Evolutionary conservation across 148 eudicot species (phyloP).

Genomic region (Linanthus parryae): DNA sequence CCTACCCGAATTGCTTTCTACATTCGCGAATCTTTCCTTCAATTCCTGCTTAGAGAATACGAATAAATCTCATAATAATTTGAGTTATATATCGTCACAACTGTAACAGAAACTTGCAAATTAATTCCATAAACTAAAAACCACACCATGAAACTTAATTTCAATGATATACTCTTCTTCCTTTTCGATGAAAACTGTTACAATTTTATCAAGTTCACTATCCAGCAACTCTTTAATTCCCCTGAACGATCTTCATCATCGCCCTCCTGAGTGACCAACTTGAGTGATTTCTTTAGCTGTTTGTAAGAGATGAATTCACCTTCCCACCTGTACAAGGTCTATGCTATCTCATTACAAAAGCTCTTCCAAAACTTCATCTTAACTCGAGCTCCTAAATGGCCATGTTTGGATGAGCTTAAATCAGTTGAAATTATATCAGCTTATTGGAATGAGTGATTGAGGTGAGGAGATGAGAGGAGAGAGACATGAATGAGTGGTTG

Average conservation of each 20-base stretch:
- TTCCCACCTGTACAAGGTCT: slow-evolving; percentile 11
- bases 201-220: slow-evolving; percentile 10
- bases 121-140: no score
- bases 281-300: slow-evolving; percentile 11
- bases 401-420: no score
- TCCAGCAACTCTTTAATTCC: slow-evolving; percentile 4
- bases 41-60: no score
- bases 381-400: no score
- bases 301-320: slow-evolving; percentile 15
- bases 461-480: no score
- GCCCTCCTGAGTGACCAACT: slow-evolving; percentile 4
- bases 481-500: no score
- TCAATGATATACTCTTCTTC: slow-evolving; percentile 14
- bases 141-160: no score
- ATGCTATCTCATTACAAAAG: slow-evolving; percentile 9
- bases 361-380: slow-evolving; percentile 16
- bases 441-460: no score
- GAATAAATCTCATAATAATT: no score
- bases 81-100: no score
- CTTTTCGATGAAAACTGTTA: slow-evolving; percentile 6
- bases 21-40: slow-evolving; percentile 5
- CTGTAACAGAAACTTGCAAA: no score
- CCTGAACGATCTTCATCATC: not conserved
- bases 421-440: no score
- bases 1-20: not conserved